Percentiles rank a stretch among this genome's conserved stretches.
These are phyloP conservation scores for Epichloe uncinata DNA, from an alignment of 2,329 filamentous ascomycete genomes.

Conservation along the genomic window DNA sequence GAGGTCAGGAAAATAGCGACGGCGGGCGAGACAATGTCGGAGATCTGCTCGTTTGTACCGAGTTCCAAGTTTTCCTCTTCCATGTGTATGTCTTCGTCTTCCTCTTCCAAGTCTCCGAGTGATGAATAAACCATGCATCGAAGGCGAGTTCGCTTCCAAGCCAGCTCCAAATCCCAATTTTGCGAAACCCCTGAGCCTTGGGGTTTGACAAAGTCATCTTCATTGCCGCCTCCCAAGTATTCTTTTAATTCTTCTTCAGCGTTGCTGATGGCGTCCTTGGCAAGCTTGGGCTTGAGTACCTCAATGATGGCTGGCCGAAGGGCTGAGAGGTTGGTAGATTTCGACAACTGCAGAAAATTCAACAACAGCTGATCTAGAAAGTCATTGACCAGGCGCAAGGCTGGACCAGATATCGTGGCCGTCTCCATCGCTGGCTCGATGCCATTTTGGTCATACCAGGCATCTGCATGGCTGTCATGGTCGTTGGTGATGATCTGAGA, in stretches of 20 bases:
- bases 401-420: slow-evolving; percentile 57
- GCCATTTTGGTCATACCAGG: slow-evolving; percentile 56
- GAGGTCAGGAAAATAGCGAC: slow-evolving; percentile 94
- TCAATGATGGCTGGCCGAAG: slow-evolving; percentile 75
- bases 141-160: slow-evolving; percentile 86
- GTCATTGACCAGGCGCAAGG: slow-evolving; percentile 69
- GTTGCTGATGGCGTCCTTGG: slow-evolving; percentile 67
- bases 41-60: slow-evolving; percentile 40
- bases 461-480: slow-evolving; percentile 59
- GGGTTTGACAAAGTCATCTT: slow-evolving; percentile 54
- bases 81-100: slow-evolving; percentile 85
- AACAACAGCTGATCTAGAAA: slow-evolving; percentile 92
- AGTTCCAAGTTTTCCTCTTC: slow-evolving; percentile 61
- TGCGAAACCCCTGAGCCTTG: slow-evolving; percentile 33
- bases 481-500: slow-evolving; percentile 86
- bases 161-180: slow-evolving; percentile 80
- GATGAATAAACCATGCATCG: slow-evolving; percentile 98
- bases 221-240: slow-evolving; percentile 66
- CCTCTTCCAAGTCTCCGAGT: slow-evolving; percentile 91
- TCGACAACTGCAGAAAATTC: slow-evolving; percentile 70
- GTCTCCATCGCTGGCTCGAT: slow-evolving; percentile 53
- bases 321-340: slow-evolving; percentile 60
- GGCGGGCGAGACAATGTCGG: slow-evolving; percentile 69
- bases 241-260: slow-evolving; percentile 81
- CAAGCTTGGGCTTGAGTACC: slow-evolving; percentile 78